A percentile compares a stretch with the other conserved stretches of the same genome.
phyloP scores from a whole-genome alignment of 305 asterid genomes.

The Fraxinus velutina region DNA sequence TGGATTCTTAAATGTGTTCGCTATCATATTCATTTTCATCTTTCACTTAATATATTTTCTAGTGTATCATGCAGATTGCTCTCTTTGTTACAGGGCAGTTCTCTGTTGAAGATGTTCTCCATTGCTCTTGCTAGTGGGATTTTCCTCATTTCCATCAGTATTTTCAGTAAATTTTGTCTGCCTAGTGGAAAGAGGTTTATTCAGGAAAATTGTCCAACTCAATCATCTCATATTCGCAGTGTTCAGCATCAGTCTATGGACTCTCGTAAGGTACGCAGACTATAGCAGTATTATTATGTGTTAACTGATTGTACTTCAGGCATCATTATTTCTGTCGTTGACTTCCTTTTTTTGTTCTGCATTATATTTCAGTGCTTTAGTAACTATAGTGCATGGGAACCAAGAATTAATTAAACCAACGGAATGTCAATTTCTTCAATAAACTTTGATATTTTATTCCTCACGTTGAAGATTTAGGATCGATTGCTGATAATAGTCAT shows the following conservation, averaged over 20 bases:
- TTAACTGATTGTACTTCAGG: background rate
- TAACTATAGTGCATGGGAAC: background rate
- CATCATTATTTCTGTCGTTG: background rate
- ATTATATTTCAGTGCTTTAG: background rate
- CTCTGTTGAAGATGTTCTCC: conserved; percentile 49
- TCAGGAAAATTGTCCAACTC: conserved; percentile 35
- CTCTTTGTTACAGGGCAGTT: conserved; percentile 48
- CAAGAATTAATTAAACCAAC: background rate
- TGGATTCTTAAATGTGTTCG: background rate
- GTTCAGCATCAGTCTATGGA: conserved; percentile 43
- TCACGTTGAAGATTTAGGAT: conserved; percentile 3
- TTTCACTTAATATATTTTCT: conserved; percentile 5
- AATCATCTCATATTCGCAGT: conserved; percentile 30
- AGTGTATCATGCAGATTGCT: conserved; percentile 7
- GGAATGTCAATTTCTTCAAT: background rate
- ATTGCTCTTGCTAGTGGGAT: conserved; percentile 54
- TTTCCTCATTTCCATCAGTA: conserved; percentile 51
- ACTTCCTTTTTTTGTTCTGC: background rate
- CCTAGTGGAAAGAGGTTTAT: conserved; percentile 38
- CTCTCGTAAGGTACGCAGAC: conserved; percentile 46
- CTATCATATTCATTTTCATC: background rate
- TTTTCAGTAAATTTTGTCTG: conserved; percentile 45
- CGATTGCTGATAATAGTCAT: conserved; percentile 2
- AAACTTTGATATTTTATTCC: background rate
- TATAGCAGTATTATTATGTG: conserved; percentile 15